phyloP scores from a whole-genome alignment of 768 basidiomycete species.

The Serendipita sp. region DNA sequence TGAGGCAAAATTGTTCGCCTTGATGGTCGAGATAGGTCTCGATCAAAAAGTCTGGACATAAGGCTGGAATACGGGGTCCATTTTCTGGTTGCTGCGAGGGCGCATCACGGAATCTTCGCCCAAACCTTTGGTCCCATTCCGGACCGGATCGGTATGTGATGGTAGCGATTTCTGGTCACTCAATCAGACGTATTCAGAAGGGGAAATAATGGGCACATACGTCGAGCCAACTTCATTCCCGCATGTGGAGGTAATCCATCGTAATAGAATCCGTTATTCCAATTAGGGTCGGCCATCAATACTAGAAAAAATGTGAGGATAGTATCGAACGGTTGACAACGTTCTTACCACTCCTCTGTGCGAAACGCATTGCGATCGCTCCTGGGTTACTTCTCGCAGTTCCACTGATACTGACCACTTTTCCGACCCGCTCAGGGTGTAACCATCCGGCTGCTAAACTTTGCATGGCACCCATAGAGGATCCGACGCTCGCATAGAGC shows the following conservation, averaged over 20 bases:
- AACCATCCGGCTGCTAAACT: slow-evolving; percentile 92
- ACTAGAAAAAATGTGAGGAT: slow-evolving; percentile 32
- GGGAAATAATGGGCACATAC: slow-evolving; percentile 30
- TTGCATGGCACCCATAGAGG: slow-evolving; percentile 97
- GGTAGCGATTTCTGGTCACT: slow-evolving; percentile 76
- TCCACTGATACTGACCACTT: slow-evolving; percentile 87
- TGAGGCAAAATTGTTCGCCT: slow-evolving; percentile 94
- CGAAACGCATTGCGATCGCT: slow-evolving; percentile 89
- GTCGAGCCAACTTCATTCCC: slow-evolving; percentile 96
- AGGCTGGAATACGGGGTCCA: slow-evolving; percentile 39
- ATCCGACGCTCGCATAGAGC: slow-evolving; percentile 86
- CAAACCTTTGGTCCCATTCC: slow-evolving; percentile 98
- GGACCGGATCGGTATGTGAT: slow-evolving; percentile 98
- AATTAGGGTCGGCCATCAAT: slow-evolving; percentile 97
- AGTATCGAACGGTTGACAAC: slow-evolving; percentile 6
- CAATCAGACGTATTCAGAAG: neutral
- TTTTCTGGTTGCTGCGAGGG: slow-evolving; percentile 21
- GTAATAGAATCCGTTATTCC: slow-evolving; percentile 99
- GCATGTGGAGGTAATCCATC: slow-evolving; percentile 88
- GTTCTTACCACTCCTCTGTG: slow-evolving; percentile 78
- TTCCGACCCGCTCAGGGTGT: slow-evolving; percentile 72
- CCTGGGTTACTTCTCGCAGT: slow-evolving; percentile 84
- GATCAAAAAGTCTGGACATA: slow-evolving; percentile 95
- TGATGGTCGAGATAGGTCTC: slow-evolving; percentile 97
- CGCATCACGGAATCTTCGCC: slow-evolving; percentile 44